Base-by-base conservation (phyloP, 768 basidiomycete species). In the Lentinula raphanica region DNA sequence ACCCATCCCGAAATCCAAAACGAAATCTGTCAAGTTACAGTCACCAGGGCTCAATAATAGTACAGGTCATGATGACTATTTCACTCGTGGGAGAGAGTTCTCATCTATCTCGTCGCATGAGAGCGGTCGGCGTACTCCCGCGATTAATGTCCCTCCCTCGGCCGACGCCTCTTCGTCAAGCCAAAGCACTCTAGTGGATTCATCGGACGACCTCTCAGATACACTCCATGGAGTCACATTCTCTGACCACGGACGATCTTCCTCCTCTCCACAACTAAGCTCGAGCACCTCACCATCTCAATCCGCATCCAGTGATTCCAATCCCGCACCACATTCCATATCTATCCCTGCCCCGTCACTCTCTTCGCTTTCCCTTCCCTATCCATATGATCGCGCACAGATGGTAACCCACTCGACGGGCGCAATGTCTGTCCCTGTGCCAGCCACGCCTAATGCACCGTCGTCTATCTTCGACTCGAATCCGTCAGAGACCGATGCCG, bases 11-110 rank as follows among this genome's bases (percentile, higher is more conserved):
- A 44, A 44, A 44, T 19, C 19, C 42, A 56, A 56, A 7, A 28
- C 31, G 8, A 56, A 54, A 15, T 25, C 38, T 8, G 36, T 45
- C 39, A 56, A 42, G 32, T 31, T 42, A 28, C 54, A 35, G 11
- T 28, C 56, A 38, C 56, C 44, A 19, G 46, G 48, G 25, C 4
- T 29, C 25, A 13, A 12, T 11, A 31, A 32, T 8, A 42, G 12
- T 27, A 36, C 28, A 8, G 56, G 45, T 7, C 12, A 49, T 31
- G 56, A 49, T 49, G 56, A 57, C 38, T 57, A 57, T 21, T 57
- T 57, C 15, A 48, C 56, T 3, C 28, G 56, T 17, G 56, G 56
- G 32, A 25, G 46, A 21, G 56, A 49, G 27, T 57, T 57, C 21
- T 57, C 56, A n/a, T 45, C 46, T 3, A 19, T 44, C 13, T 44